A percentile compares a stretch with the other conserved stretches of the same genome.
Conservation (phyloP, 257 asterid genomes). For the Perilla frutescens region DNA sequence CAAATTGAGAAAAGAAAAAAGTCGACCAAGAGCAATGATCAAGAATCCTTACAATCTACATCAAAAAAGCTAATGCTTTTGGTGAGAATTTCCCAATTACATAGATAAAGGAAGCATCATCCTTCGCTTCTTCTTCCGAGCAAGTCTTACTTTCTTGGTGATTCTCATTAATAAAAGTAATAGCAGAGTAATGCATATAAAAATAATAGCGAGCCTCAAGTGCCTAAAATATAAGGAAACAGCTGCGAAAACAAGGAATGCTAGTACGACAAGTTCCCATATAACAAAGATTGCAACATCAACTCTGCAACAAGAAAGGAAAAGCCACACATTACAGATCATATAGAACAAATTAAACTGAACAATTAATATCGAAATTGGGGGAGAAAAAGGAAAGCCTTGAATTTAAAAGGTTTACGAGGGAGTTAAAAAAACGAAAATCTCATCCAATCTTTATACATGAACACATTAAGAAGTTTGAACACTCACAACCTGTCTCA, state of each 20-base stretch:
- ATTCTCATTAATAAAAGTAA: slow-evolving; percentile 66
- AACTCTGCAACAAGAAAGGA: slow-evolving; percentile 57
- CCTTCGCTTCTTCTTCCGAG: slow-evolving; percentile 78
- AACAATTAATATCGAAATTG: background rate
- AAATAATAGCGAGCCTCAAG: slow-evolving; percentile 58
- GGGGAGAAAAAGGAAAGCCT: background rate
- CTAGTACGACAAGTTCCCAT: slow-evolving; percentile 78
- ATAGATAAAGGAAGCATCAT: slow-evolving; percentile 90
- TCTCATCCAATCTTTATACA: background rate
- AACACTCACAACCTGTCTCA: slow-evolving; percentile 9
- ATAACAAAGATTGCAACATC: slow-evolving; percentile 76
- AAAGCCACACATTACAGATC: slow-evolving; percentile 22
- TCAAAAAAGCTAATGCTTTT: slow-evolving; percentile 18
- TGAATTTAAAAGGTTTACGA: background rate
- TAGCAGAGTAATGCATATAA: slow-evolving; percentile 51
- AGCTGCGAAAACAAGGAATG: slow-evolving; percentile 72
- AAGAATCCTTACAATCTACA: slow-evolving; percentile 50
- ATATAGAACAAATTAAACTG: background rate
- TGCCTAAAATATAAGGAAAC: slow-evolving; percentile 75
- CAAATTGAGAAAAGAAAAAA: slow-evolving; percentile 23
- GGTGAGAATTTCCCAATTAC: slow-evolving; percentile 41
- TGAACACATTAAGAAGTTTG: background rate
- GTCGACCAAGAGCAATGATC: slow-evolving; percentile 32
- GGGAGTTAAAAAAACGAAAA: background rate
- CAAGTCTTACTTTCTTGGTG: slow-evolving; percentile 64